Percentiles rank a stretch among this genome's conserved stretches.
phyloP scores from a whole-genome alignment of 305 asterid species.

The Fraxinus sp. region DNA sequence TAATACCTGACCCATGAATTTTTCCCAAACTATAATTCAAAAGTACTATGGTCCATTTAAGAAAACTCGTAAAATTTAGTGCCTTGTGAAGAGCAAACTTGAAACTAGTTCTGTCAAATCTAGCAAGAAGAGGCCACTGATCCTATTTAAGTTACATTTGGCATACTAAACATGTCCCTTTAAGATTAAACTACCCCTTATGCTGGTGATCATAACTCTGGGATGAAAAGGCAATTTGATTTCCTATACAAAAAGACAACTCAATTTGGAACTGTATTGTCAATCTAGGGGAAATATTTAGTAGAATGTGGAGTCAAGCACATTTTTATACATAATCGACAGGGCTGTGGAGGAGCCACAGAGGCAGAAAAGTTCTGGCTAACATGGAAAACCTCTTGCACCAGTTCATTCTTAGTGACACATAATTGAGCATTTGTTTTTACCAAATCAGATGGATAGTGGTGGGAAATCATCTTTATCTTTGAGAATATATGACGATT shows the following conservation, averaged over 20 bases:
- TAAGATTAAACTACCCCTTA: background rate
- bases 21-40: background rate
- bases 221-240: constrained; percentile 2
- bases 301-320: background rate
- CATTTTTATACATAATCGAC: background rate
- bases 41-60: background rate
- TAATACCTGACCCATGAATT: no score
- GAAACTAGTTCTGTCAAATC: background rate
- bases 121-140: background rate
- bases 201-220: background rate
- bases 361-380: constrained; percentile 44
- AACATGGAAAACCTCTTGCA: constrained; percentile 7
- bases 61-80: background rate
- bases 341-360: constrained; percentile 32
- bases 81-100: background rate
- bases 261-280: constrained; percentile 23
- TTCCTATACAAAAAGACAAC: constrained; percentile 23
- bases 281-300: constrained; percentile 12
- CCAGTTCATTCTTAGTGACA: constrained; percentile 8
- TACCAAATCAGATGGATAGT: constrained; percentile 44
- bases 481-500: constrained; percentile 66
- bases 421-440: constrained; percentile 2
- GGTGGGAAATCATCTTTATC: constrained; percentile 87
- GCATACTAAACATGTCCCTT: background rate
- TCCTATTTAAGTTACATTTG: background rate